A percentile compares a stretch with the other conserved stretches of the same genome.
These are phyloP conservation scores for Leccinellum luteum DNA, from an alignment of 768 basidiomycete species.

Conservation along the genomic window DNA sequence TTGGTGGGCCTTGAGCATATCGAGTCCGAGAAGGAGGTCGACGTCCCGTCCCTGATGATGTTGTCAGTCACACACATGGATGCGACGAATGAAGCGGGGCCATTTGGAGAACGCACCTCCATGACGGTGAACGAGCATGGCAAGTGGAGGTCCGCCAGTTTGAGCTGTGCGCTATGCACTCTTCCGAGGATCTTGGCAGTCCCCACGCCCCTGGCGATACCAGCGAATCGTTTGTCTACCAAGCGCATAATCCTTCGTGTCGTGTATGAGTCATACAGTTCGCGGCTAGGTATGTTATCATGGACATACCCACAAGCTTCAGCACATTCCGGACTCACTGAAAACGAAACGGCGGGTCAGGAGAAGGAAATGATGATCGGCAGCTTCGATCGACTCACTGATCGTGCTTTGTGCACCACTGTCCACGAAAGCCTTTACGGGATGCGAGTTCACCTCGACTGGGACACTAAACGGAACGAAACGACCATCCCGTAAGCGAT, in stretches of 20 bases:
- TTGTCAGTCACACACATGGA: not conserved
- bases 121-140: constrained; percentile 94
- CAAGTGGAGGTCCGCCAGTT: constrained; percentile 77
- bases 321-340: constrained; percentile 91
- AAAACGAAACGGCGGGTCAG: not conserved
- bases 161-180: constrained; percentile 91
- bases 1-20: constrained; percentile 98
- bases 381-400: constrained; percentile 50
- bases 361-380: not conserved
- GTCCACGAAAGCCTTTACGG: constrained; percentile 96
- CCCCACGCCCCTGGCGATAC: constrained; percentile 91
- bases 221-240: constrained; percentile 80
- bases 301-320: constrained; percentile 81
- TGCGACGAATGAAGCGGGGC: too few species aligned
- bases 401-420: constrained; percentile 97
- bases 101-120: constrained; percentile 56
- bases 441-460: constrained; percentile 87
- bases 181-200: constrained; percentile 92
- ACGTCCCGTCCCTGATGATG: constrained; percentile 76
- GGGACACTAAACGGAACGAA: constrained; percentile 56
- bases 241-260: constrained; percentile 82
- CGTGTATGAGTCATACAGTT: constrained; percentile 3
- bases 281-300: not conserved
- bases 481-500: constrained; percentile 10
- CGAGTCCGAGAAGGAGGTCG: constrained; percentile 95